These are phyloP conservation scores for Coffea canephora DNA, from an alignment of 257 asterid species.

Conservation along the genomic window DNA sequence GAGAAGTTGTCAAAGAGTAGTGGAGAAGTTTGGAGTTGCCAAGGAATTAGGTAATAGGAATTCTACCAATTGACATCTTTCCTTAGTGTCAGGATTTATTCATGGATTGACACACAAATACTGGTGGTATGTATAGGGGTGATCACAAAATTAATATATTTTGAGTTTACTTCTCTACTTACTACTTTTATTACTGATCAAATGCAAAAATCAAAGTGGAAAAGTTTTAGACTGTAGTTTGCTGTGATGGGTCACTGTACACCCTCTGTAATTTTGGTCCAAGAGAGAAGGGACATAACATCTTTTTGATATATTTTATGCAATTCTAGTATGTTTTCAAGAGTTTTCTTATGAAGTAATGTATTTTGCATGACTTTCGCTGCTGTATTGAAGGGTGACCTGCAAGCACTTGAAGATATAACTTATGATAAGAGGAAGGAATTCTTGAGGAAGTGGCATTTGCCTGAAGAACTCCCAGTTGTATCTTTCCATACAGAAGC, in stretches of 20 bases:
- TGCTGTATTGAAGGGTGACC: slow-evolving; percentile 69
- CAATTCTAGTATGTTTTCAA: background rate
- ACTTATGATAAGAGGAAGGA: slow-evolving; percentile 82
- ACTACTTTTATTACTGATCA: background rate
- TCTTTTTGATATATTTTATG: background rate
- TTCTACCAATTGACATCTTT: background rate
- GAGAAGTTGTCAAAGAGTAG: background rate
- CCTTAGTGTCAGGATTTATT: background rate
- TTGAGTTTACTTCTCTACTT: background rate
- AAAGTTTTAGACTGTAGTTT: background rate
- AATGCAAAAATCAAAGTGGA: background rate
- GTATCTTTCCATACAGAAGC: slow-evolving; percentile 95
- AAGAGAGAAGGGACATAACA: background rate
- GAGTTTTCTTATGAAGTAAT: background rate
- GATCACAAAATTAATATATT: background rate
- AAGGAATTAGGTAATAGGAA: background rate
- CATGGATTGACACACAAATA: background rate
- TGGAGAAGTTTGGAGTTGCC: background rate
- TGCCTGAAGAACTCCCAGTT: slow-evolving; percentile 79
- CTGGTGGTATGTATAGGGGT: background rate
- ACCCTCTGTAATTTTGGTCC: background rate
- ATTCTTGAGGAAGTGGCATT: slow-evolving; percentile 61
- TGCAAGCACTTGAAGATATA: slow-evolving; percentile 92
- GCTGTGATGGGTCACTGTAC: background rate
- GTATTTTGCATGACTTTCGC: background rate